phyloP scores from a whole-genome alignment of 1,284 basidiomycete genomes.

The Trichosporon inkin region DNA sequence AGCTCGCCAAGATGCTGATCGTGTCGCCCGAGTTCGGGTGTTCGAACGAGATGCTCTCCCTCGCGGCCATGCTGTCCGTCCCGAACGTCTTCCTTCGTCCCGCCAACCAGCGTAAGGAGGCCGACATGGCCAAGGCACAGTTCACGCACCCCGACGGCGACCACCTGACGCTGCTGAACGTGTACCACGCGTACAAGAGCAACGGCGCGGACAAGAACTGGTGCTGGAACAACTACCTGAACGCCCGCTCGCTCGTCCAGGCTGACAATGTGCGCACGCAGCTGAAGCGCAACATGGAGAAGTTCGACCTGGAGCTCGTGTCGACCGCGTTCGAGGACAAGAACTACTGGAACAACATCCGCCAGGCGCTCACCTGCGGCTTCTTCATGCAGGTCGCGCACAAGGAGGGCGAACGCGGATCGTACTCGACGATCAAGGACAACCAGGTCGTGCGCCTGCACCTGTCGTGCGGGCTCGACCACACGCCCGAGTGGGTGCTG shows the following conservation, averaged over 20 bases:
- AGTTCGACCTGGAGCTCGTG: slow-evolving; percentile 73
- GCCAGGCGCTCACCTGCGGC: slow-evolving; percentile 80
- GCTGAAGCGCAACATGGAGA: slow-evolving; percentile 88
- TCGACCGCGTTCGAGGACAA: slow-evolving; percentile 70
- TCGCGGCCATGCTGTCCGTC: slow-evolving; percentile 90
- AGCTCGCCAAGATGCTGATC: slow-evolving; percentile 92
- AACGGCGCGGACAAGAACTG: slow-evolving; percentile 80
- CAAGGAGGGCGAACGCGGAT: slow-evolving; percentile 85
- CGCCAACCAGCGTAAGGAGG: slow-evolving; percentile 77
- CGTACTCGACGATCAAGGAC: slow-evolving; percentile 87
- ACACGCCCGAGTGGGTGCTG: slow-evolving; percentile 92
- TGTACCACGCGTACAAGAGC: slow-evolving; percentile 86
- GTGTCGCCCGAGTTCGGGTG: slow-evolving; percentile 92
- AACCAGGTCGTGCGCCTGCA: slow-evolving; percentile 90
- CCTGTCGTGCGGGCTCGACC: slow-evolving; percentile 85
- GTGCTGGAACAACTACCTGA: slow-evolving; percentile 91
- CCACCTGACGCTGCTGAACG: slow-evolving; percentile 90
- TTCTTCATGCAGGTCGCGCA: slow-evolving; percentile 99
- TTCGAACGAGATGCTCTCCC: slow-evolving; percentile 90
- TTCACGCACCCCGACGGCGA: slow-evolving; percentile 92
- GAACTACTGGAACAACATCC: slow-evolving; percentile 74
- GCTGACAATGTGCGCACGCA: slow-evolving; percentile 95
- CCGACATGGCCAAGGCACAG: slow-evolving; percentile 84
- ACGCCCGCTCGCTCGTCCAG: slow-evolving; percentile 75
- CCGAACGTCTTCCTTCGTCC: slow-evolving; percentile 93